phyloP scores from a whole-genome alignment of 2,329 filamentous ascomycete species.

The Arthrinium phaeospermum region DNA sequence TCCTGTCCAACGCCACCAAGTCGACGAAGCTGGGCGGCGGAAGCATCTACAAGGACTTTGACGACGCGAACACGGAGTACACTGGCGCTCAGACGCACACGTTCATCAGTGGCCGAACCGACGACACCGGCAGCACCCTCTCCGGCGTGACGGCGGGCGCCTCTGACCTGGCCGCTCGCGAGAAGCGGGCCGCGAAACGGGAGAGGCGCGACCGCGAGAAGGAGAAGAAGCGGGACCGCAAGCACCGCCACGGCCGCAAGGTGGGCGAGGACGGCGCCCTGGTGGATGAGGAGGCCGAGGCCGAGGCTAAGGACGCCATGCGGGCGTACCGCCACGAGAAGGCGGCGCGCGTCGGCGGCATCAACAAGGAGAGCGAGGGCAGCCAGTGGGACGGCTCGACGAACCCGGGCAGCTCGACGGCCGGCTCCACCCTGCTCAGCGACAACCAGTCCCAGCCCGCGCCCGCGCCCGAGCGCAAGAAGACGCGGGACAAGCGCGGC shows the following conservation, averaged over 20 bases:
- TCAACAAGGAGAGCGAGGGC: constrained; percentile 83
- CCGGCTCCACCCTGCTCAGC: constrained; percentile 65
- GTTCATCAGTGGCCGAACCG: constrained; percentile 46
- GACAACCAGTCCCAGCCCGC: constrained; percentile 64
- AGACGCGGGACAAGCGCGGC: constrained; percentile 18
- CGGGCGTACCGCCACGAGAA: constrained; percentile 86
- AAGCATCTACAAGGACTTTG: constrained; percentile 79
- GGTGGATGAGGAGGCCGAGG: constrained; percentile 69
- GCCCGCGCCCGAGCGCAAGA: constrained; percentile 55
- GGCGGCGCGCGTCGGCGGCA: constrained; percentile 82
- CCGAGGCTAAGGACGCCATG: constrained; percentile 70
- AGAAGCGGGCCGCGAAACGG: constrained; percentile 57
- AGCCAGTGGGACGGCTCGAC: constrained; percentile 78
- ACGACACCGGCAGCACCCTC: constrained; percentile 53
- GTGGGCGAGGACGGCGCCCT: constrained; percentile 65
- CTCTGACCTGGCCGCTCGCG: constrained; percentile 60
- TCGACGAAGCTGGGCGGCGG: constrained; percentile 87
- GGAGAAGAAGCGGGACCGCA: constrained; percentile 47
- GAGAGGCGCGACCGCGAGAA: constrained; percentile 60
- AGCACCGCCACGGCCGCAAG: constrained; percentile 46
- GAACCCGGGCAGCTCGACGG: constrained; percentile 69
- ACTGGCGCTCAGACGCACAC: constrained; percentile 40
- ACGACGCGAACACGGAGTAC: constrained; percentile 51
- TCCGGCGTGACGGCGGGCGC: constrained; percentile 64
- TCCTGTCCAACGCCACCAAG: constrained; percentile 81